Base-by-base conservation (phyloP, 2,329 filamentous ascomycete species). In the Trichophyton rubrum region DNA sequence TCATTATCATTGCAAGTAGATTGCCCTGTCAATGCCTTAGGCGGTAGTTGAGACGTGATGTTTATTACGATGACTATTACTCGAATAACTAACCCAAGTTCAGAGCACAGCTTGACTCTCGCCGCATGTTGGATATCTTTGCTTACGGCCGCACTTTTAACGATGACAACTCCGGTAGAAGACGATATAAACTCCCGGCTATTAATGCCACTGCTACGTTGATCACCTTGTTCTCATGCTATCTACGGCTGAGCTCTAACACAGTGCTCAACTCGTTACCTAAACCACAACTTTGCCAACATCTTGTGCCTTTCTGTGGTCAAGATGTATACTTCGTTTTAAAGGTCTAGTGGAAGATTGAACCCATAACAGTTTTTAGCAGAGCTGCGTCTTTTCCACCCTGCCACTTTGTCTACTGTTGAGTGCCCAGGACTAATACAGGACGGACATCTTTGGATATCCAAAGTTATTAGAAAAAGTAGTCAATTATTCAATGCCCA, bases 321-420 rank as follows among this genome's bases (percentile, higher is more conserved):
- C 65, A 64, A 66, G 72, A 71, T 69, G 74, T 71, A 68, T 75
- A 71, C 68, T 72, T 71, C 71, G 73, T 73, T 71, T 38, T 67
- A 68, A 70, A 67, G 70, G 72, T 74, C 72, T 72, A 69, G 74
- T 77, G 75, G 75, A 68, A 77, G 72, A 77, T 70, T 72, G 73
- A 77, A 47, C 38, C 74, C 71, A 72, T 63, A 69, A 30, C 74
- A 73, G 74, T 74, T 76, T 76, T 75, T 76, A 77, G 75, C 75
- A 77, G 74, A 68, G 74, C 73, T 74, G 62, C 75, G 75, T 77
- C 74, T 75, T 75, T 74, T 77, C 75, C 75, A 77, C 75, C 75
- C 75, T 76, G 72, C 71, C 73, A 71, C 71, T 74, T 68, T 47
- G 49, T 62, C 62, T 40, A 66, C 75, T 67, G 72, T 70, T 30